Conservation (phyloP, 2,329 filamentous ascomycete genomes). For the Microdochium nivale region DNA sequence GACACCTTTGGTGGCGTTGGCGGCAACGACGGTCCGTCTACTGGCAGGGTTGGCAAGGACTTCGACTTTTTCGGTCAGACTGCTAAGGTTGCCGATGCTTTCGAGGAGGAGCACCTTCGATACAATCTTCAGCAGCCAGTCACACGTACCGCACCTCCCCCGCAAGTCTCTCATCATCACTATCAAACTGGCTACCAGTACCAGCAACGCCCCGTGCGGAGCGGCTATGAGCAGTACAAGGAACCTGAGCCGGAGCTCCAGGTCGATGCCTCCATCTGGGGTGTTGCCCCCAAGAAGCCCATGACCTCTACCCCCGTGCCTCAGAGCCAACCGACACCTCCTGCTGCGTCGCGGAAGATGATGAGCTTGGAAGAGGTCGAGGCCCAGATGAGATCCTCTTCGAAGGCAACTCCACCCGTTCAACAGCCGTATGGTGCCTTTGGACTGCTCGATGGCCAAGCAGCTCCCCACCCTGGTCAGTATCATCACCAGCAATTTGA, state of each 20-base stretch:
- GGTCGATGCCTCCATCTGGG: constrained; percentile 91
- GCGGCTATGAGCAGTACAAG: constrained; percentile 87
- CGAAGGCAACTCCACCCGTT: constrained; percentile 33
- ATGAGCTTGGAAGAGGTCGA: constrained; percentile 97
- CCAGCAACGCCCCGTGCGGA: constrained; percentile 55
- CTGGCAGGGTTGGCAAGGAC: constrained; percentile 66
- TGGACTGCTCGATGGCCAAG: constrained; percentile 10
- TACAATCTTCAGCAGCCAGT: constrained; percentile 67
- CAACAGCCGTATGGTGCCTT: constrained; percentile 18
- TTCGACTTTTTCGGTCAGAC: constrained; percentile 97
- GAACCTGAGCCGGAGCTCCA: constrained; percentile 72
- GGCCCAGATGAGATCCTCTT: constrained; percentile 74
- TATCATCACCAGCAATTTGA: constrained; percentile 18
- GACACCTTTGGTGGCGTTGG: constrained; percentile 72
- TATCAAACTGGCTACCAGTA: constrained; percentile 20
- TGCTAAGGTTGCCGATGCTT: constrained; percentile 73
- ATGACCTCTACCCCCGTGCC: constrained; percentile 10
- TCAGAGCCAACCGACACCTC: constrained; percentile 6
- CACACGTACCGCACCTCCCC: constrained; percentile 30
- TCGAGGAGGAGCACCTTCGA: constrained; percentile 84
- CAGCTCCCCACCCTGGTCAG: constrained; percentile 13
- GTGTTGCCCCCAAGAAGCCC: constrained; percentile 57
- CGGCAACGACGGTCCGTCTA: constrained; percentile 30
- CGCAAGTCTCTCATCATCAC: constrained; percentile 24
- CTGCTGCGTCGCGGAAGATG: constrained; percentile 57